Base-by-base conservation (phyloP, 2,329 filamentous ascomycete species). In the Pseudogymnoascus verrucosus region DNA sequence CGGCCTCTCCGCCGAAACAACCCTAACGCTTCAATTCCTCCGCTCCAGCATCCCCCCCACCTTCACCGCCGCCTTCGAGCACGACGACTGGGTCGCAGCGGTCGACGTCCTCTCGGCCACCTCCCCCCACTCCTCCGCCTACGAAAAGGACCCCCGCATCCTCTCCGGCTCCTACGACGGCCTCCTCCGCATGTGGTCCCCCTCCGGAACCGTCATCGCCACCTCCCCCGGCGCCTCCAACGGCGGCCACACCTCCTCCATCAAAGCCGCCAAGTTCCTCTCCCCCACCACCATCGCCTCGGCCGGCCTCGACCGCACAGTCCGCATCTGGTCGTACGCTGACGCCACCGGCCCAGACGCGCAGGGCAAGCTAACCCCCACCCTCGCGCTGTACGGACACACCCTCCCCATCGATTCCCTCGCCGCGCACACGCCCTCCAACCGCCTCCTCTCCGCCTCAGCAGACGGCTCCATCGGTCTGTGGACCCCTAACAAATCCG, bases 111-210 rank as follows among this genome's bases (percentile, higher is more conserved):
- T 96, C 23, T 93, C 91, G 0, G 75, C 77, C 12, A 85, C 82
- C 11, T 89, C 89, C 1, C 77, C 79, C 5, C 84, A 86, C 2
- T 86, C 82, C 19, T 73, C 75, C 63, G 79, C 77, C 60, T 78
- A 78, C 60, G 74, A 75, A 57, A 77, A 82, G 70, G 75, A 76
- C 26, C 76, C 77, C 39, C 81, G 90, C 66, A 88, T 98, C 65
- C 78, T 96, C n/a, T 96, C 91, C n/a, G 91, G 87, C 31, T 93
- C 91, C 59, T 98, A 96, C 73, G 95, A 99, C 74, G 93, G 93
- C 7, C 78, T 96, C 14, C 78, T 98, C 63, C 83, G 93, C 68
- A 82, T 98, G 67, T 99, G 95, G 93, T 90, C 95, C 70, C 87
- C 88, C 67, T 93, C 91, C 0, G 91, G 91, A n/a, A 84, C 95